These are phyloP conservation scores for Saccharomyces jurei DNA, from an alignment of 805 yeast genomes.

Conservation along the genomic window DNA sequence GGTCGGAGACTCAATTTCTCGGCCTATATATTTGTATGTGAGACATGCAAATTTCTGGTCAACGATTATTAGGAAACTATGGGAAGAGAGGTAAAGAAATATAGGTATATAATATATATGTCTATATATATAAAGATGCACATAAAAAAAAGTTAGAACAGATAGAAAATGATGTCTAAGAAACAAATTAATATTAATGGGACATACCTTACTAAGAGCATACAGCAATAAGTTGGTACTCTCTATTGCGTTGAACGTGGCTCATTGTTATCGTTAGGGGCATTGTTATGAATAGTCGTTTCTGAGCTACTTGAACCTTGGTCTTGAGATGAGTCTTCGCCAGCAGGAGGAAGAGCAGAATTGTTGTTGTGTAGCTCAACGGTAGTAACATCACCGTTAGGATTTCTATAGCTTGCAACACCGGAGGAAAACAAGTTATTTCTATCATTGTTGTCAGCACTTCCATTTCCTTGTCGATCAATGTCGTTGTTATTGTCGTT, in stretches of 20 bases:
- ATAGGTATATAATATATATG: background rate
- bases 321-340: background rate
- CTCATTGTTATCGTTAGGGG: background rate
- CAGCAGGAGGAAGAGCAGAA: background rate
- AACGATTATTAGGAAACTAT: background rate
- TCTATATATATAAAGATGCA: background rate
- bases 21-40: background rate
- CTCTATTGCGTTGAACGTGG: background rate
- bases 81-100: background rate
- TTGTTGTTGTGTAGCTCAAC: background rate
- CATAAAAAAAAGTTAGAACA: background rate
- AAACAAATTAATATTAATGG: background rate
- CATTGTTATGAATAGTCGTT: background rate
- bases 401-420: constrained; percentile 28
- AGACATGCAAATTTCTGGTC: background rate
- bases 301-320: background rate
- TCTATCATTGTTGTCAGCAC: background rate
- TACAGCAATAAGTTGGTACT: background rate
- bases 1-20: background rate
- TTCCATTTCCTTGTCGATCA: background rate
- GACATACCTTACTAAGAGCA: background rate
- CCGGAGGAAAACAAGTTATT: constrained; percentile 23
- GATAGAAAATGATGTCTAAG: background rate
- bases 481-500: background rate
- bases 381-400: constrained; percentile 24